phyloP scores from a whole-genome alignment of 2,329 filamentous ascomycete species.

The Whalleya microplaca region DNA sequence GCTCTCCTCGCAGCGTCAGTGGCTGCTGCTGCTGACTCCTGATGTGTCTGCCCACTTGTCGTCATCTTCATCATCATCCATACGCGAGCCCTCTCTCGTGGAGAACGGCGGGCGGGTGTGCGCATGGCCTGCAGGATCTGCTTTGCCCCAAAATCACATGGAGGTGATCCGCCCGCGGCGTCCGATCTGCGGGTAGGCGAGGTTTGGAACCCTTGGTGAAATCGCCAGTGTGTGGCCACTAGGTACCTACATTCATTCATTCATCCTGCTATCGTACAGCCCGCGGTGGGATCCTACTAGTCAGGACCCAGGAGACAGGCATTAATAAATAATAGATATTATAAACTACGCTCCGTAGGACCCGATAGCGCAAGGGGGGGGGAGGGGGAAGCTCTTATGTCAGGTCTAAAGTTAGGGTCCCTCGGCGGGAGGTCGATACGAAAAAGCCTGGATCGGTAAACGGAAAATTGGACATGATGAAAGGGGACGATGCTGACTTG shows the following conservation, averaged over 20 bases:
- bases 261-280: not conserved
- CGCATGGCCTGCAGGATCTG: not conserved
- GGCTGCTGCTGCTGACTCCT: no score
- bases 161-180: conserved; percentile 22
- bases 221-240: no score
- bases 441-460: not conserved
- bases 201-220: not conserved
- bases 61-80: not conserved
- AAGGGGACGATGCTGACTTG: not conserved
- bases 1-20: no score
- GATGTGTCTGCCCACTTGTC: not conserved
- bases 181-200: conserved; percentile 26
- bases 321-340: not conserved
- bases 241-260: no score
- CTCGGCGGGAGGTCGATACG: not conserved
- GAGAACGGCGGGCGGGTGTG: not conserved
- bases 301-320: no score
- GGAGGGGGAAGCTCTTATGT: not conserved
- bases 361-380: not conserved
- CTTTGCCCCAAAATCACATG: conserved; percentile 9
- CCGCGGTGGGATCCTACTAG: not conserved
- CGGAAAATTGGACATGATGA: not conserved
- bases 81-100: no score
- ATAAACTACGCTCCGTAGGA: not conserved
- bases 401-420: not conserved